Evolutionary conservation across 2,329 filamentous ascomycete species (phyloP).

Genomic region (Diaporthe vaccinii): DNA sequence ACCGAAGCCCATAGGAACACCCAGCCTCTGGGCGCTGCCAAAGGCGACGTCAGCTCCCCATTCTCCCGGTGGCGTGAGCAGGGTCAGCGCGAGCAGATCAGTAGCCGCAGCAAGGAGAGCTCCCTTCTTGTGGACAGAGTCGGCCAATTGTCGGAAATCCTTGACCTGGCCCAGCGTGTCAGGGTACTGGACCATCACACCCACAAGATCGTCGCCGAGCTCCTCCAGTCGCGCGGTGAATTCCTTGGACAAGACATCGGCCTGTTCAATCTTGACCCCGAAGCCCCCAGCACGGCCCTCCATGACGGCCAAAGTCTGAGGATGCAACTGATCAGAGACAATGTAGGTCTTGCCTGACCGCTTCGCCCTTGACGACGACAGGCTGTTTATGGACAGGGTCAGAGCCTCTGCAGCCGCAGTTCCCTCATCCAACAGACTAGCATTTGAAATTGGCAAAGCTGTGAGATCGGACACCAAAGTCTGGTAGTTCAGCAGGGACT

Average conservation of each 20-base stretch:
- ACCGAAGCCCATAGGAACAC: constrained; percentile 91
- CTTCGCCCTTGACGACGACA: constrained; percentile 80
- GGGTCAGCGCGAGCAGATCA: constrained; percentile 87
- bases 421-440: constrained; percentile 89
- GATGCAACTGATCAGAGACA: constrained; percentile 85
- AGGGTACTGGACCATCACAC: constrained; percentile 95
- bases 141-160: constrained; percentile 80
- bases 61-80: constrained; percentile 90
- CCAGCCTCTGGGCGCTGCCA: constrained; percentile 90
- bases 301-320: constrained; percentile 88
- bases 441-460: constrained; percentile 88
- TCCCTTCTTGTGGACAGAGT: constrained; percentile 81
- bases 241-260: constrained; percentile 77
- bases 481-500: constrained; percentile 96
- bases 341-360: constrained; percentile 83
- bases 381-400: constrained; percentile 87
- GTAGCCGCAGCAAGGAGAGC: constrained; percentile 90
- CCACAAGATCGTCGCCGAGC: constrained; percentile 85
- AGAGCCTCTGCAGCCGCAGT: constrained; percentile 96
- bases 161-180: constrained; percentile 86
- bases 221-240: constrained; percentile 75
- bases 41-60: constrained; percentile 97
- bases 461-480: constrained; percentile 92
- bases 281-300: constrained; percentile 91
- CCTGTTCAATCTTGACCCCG: constrained; percentile 81